A percentile compares a stretch with the other conserved stretches of the same genome.
Conservation (phyloP, 805 yeast genomes). For the Yamadazyma laniorum region DNA sequence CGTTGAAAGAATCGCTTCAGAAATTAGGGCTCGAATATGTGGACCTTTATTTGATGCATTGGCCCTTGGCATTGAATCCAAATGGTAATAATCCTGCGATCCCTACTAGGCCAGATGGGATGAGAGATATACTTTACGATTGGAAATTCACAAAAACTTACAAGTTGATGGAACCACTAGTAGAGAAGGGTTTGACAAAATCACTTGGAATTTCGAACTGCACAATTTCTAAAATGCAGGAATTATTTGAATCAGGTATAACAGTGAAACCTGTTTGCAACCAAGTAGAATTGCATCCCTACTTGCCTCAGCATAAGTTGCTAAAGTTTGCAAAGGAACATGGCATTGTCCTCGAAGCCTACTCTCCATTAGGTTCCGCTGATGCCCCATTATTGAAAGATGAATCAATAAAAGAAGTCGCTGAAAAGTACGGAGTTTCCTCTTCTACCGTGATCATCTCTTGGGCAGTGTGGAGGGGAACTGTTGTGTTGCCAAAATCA, state of each 20-base stretch:
- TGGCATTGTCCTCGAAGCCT: slow-evolving; percentile 53
- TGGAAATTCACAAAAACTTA: slow-evolving; percentile 55
- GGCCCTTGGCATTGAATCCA: slow-evolving; percentile 61
- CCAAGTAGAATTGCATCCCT: slow-evolving; percentile 70
- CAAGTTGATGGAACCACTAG: slow-evolving; percentile 53
- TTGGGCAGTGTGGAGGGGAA: slow-evolving; percentile 63
- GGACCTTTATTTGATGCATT: slow-evolving; percentile 76
- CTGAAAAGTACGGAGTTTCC: slow-evolving; percentile 40
- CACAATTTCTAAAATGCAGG: slow-evolving; percentile 43
- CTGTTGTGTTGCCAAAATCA: slow-evolving; percentile 47
- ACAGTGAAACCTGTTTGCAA: slow-evolving; percentile 62
- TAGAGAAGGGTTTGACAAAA: slow-evolving; percentile 51
- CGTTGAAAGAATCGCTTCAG: slow-evolving; percentile 57
- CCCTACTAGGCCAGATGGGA: slow-evolving; percentile 37
- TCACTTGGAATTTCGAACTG: slow-evolving; percentile 81
- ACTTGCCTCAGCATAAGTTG: slow-evolving; percentile 43
- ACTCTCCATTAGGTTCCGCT: slow-evolving; percentile 70
- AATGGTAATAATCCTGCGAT: slow-evolving; percentile 30
- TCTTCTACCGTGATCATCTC: slow-evolving; percentile 55
- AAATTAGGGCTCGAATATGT: slow-evolving; percentile 72
- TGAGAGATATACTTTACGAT: slow-evolving; percentile 30
- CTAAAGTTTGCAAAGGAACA: slow-evolving; percentile 48
- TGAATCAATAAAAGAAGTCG: slow-evolving; percentile 40
- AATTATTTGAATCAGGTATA: slow-evolving; percentile 49
- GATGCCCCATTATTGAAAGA: slow-evolving; percentile 54